Conservation (phyloP, 768 basidiomycete genomes). For the Rhodocollybia butyracea region DNA sequence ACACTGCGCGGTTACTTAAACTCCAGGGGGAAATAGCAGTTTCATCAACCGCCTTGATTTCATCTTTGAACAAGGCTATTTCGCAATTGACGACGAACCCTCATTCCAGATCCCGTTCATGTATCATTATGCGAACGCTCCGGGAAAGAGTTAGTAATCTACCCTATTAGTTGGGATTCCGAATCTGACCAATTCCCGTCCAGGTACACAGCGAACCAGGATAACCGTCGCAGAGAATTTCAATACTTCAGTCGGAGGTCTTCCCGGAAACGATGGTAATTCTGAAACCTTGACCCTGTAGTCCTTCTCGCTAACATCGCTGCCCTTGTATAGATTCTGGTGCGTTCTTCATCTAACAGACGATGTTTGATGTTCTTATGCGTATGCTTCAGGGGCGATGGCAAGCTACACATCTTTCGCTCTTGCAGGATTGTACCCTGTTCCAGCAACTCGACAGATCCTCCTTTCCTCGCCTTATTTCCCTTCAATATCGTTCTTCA, state of each 20-base stretch:
- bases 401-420: constrained; percentile 59
- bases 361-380: neutral
- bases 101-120: constrained; percentile 68
- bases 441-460: constrained; percentile 58
- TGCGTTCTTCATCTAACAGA: neutral
- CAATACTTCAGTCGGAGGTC: constrained; percentile 52
- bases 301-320: too few species aligned
- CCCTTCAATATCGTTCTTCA: constrained; percentile 56
- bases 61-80: constrained; percentile 58
- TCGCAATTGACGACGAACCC: constrained; percentile 61
- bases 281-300: neutral
- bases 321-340: constrained; percentile 9
- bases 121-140: constrained; percentile 65
- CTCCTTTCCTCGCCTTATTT: constrained; percentile 63
- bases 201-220: constrained; percentile 53
- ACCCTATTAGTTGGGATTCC: too few species aligned
- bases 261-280: constrained; percentile 66
- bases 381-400: constrained; percentile 49
- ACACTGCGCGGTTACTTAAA: constrained; percentile 57
- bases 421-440: constrained; percentile 57
- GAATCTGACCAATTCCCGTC: too few species aligned
- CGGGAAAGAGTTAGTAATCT: constrained; percentile 58
- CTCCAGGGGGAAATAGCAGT: constrained; percentile 56
- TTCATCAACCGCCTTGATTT: constrained; percentile 56
- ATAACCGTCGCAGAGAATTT: constrained; percentile 52